phyloP scores from a whole-genome alignment of 2,329 filamentous ascomycete species.

The Bipolaris gigantea region DNA sequence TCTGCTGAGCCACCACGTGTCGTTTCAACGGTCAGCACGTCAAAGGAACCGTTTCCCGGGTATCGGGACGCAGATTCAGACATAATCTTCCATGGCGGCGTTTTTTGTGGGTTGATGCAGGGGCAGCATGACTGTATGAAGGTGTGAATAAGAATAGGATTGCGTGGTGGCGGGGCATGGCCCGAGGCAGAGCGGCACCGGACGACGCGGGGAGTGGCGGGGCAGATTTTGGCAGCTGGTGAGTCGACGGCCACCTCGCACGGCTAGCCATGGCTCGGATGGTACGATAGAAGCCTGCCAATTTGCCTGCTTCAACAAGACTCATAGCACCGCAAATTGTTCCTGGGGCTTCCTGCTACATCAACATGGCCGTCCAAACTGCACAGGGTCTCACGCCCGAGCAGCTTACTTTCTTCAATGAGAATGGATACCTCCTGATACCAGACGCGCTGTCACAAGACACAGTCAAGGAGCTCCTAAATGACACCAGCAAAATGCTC shows the following conservation, averaged over 20 bases:
- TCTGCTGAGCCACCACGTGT: slow-evolving; percentile 11
- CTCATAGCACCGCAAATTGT: neutral
- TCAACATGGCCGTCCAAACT: slow-evolving; percentile 21
- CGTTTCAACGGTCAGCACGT: slow-evolving; percentile 3
- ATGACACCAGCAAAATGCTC: slow-evolving; percentile 75
- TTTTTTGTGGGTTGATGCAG: neutral
- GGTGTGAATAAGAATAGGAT: neutral
- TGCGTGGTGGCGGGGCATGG: neutral
- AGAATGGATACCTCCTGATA: slow-evolving; percentile 89
- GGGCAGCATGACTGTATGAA: neutral
- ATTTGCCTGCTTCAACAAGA: neutral
- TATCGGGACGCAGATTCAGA: neutral
- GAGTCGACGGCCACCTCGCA: slow-evolving; percentile 28
- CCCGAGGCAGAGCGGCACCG: neutral
- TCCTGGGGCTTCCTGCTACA: neutral
- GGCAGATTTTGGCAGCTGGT: slow-evolving; percentile 9
- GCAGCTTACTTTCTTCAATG: slow-evolving; percentile 72
- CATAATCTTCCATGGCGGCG: neutral
- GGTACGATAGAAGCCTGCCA: neutral
- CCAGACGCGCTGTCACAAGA: slow-evolving; percentile 70
- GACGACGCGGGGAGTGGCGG: slow-evolving; percentile 12
- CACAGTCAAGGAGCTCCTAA: slow-evolving; percentile 69
- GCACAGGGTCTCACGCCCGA: slow-evolving; percentile 65
- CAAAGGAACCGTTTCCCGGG: neutral
- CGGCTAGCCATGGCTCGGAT: slow-evolving; percentile 12